Conservation (phyloP, 768 basidiomycete species). For the Mrakia blollopis region DNA sequence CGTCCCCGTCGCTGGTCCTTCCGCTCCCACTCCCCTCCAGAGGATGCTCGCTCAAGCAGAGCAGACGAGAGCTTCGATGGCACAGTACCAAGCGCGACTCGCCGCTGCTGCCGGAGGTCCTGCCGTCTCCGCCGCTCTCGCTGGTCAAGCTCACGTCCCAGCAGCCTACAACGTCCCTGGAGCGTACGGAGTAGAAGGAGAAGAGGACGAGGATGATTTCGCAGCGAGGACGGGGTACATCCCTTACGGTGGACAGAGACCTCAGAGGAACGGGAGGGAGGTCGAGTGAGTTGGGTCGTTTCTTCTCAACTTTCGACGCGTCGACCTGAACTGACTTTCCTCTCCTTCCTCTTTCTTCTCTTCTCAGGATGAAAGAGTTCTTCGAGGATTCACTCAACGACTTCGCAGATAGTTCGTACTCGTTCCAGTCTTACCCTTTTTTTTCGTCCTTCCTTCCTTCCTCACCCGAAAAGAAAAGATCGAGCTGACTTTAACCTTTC, state of each 20-base stretch:
- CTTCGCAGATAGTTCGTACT: conserved; percentile 4
- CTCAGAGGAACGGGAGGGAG: not conserved
- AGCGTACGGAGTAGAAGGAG: not conserved
- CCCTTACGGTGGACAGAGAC: not conserved
- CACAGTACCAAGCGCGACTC: not conserved
- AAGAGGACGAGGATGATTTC: not conserved
- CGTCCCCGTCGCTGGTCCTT: not conserved
- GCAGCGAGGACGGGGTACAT: not conserved
- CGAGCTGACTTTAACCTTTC: not conserved
- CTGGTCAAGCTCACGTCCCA: not conserved
- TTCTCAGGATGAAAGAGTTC: conserved; percentile 24
- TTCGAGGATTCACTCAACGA: conserved; percentile 21
- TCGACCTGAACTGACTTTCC: not conserved
- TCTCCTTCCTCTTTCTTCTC: too few relatives aligned
- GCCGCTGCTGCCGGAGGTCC: not conserved
- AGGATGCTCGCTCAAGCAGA: not conserved
- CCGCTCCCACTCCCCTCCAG: not conserved
- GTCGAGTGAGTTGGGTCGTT: not conserved
- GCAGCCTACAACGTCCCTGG: not conserved
- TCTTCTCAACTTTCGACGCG: not conserved
- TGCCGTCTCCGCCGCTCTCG: not conserved
- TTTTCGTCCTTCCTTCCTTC: not conserved
- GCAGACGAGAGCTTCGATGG: not conserved
- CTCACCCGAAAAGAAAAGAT: not conserved
- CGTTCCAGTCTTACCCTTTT: too few relatives aligned